Evolutionary conservation across 345 rosid species (phyloP).

Genomic region (Gossypium sturtianum): DNA sequence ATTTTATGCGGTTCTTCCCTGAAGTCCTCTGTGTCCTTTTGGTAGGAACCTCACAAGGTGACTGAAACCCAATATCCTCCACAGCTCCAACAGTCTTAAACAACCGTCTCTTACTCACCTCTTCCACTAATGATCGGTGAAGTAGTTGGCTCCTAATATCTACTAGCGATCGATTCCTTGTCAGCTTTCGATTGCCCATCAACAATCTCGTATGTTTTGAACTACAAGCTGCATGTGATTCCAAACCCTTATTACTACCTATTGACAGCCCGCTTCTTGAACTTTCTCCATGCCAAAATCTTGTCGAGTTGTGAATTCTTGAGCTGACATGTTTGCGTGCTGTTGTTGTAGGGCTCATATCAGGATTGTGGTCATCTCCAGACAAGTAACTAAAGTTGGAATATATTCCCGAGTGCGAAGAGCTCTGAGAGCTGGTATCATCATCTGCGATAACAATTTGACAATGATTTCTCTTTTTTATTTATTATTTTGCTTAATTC

Average conservation of each 20-base stretch:
- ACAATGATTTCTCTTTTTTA: no score
- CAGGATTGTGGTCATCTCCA: slow-evolving; percentile 38
- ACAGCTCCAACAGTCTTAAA: slow-evolving; percentile 72
- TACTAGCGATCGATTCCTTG: slow-evolving; percentile 62
- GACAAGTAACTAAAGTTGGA: slow-evolving; percentile 45
- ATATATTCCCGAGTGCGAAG: slow-evolving; percentile 56
- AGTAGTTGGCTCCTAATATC: slow-evolving; percentile 57
- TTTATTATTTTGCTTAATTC: no score
- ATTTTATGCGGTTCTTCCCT: slow-evolving; percentile 23
- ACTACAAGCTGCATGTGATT: slow-evolving; percentile 33
- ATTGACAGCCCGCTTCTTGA: slow-evolving; percentile 28
- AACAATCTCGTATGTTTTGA: slow-evolving; percentile 27
- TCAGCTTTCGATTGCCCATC: slow-evolving; percentile 29
- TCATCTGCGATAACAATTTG: slow-evolving; percentile 50
- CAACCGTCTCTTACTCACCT: slow-evolving; percentile 50
- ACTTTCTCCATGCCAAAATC: slow-evolving; percentile 37
- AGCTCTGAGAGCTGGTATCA: slow-evolving; percentile 62
- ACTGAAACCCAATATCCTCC: slow-evolving; percentile 62
- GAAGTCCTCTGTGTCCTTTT: slow-evolving; percentile 15
- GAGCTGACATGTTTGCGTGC: slow-evolving; percentile 18
- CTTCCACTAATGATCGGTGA: slow-evolving; percentile 56
- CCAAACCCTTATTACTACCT: slow-evolving; percentile 20
- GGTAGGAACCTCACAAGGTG: slow-evolving; percentile 40
- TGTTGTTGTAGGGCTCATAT: slow-evolving; percentile 19
- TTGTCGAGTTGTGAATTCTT: slow-evolving; percentile 38